phyloP scores from a whole-genome alignment of 768 basidiomycete species.

The Leccinum uliginosum region DNA sequence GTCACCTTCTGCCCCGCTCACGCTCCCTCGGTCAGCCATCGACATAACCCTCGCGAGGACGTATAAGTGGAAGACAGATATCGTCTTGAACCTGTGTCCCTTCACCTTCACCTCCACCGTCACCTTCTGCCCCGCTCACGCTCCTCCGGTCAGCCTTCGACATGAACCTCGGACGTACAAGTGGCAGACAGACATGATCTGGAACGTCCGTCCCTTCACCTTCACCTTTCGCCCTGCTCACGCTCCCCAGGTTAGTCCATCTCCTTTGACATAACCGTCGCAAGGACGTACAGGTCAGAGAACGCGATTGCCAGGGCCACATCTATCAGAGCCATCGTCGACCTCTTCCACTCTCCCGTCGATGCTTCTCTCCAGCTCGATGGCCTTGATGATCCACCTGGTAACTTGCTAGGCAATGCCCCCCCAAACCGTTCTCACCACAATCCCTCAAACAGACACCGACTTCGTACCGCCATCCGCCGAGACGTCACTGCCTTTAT shows the following conservation, averaged over 20 bases:
- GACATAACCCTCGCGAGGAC: too few species aligned
- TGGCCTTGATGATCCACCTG: slow-evolving; percentile 45
- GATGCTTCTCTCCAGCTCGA: slow-evolving; percentile 52
- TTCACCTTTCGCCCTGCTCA: slow-evolving; percentile 13
- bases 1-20: too few species aligned
- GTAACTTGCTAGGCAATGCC: slow-evolving; percentile 25
- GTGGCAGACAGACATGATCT: too few species aligned
- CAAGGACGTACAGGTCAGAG: slow-evolving; percentile 88
- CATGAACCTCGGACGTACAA: too few species aligned
- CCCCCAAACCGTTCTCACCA: slow-evolving; percentile 3
- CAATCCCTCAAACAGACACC: slow-evolving; percentile 14
- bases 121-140: too few species aligned
- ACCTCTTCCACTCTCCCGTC: slow-evolving; percentile 51
- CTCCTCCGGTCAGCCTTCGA: too few species aligned
- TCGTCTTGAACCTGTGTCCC: too few species aligned
- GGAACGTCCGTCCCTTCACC: slow-evolving; percentile 47
- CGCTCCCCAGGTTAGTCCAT: slow-evolving; percentile 41
- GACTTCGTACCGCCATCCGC: slow-evolving; percentile 1
- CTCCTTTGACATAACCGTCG: slow-evolving; percentile 77
- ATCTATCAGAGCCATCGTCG: slow-evolving; percentile 66
- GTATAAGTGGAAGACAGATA: too few species aligned
- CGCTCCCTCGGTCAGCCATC: too few species aligned
- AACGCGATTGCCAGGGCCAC: slow-evolving; percentile 60
- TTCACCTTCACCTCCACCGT: too few species aligned
- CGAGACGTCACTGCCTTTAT: neutral